A percentile compares a stretch with the other conserved stretches of the same genome.
Evolutionary conservation across 495 filamentous ascomycete species (phyloP).

Genomic region (Pseudevernia furfuracea): DNA sequence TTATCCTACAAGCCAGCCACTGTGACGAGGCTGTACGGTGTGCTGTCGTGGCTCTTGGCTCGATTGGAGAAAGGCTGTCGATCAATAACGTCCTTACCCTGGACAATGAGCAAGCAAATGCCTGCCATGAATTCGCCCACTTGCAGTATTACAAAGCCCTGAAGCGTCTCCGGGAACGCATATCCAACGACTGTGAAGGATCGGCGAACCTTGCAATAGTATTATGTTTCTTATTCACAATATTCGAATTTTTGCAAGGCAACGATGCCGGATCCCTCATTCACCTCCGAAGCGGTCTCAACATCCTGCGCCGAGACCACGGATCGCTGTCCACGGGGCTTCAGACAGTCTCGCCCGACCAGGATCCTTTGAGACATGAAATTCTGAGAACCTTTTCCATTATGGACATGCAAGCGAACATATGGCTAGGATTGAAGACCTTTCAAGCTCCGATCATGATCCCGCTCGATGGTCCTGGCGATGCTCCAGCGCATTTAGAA

Average conservation of each 20-base stretch:
- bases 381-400: conserved; percentile 14
- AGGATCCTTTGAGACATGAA: conserved; percentile 7
- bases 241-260: conserved; percentile 48
- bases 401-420: conserved; percentile 19
- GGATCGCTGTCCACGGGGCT: neutral
- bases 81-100: conserved; percentile 8
- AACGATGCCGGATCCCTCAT: conserved; percentile 15
- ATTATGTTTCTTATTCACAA: conserved; percentile 48
- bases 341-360: neutral
- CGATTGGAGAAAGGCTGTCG: conserved; percentile 13
- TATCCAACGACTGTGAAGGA: conserved; percentile 18
- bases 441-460: conserved; percentile 9
- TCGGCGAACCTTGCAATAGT: conserved; percentile 38
- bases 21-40: conserved; percentile 17
- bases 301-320: conserved; percentile 16
- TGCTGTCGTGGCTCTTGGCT: conserved; percentile 24
- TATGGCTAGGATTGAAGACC: conserved; percentile 17
- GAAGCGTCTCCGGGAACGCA: conserved; percentile 15
- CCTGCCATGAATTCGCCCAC: conserved; percentile 20
- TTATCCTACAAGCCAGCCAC: conserved; percentile 27
- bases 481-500: neutral
- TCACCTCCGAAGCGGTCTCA: conserved; percentile 21
- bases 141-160: conserved; percentile 23
- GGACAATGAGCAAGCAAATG: conserved; percentile 13
- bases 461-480: neutral